Conservation (phyloP, 2,329 filamentous ascomycete genomes). For the Penicillium brasilianum region DNA sequence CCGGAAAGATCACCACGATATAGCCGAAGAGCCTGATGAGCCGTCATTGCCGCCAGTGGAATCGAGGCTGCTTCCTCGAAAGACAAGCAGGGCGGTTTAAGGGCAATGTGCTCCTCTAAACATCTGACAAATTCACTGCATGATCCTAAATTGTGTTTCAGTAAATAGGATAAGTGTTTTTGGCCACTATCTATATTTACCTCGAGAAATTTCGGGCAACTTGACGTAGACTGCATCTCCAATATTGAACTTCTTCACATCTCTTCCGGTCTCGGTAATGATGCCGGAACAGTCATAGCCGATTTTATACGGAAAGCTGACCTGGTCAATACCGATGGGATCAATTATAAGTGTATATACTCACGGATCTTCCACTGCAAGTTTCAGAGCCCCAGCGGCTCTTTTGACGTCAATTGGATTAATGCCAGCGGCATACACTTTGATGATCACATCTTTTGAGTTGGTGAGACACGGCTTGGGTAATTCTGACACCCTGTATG, state of each 20-base stretch:
- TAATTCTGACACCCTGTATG: conserved; percentile 29
- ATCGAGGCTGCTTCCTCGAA: conserved; percentile 51
- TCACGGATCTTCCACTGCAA: conserved; percentile 36
- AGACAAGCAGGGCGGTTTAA: conserved; percentile 47
- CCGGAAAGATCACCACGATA: conserved; percentile 53
- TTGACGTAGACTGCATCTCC: conserved; percentile 47
- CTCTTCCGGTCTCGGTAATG: conserved; percentile 42
- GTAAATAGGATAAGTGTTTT: background rate
- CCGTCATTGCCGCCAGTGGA: conserved; percentile 47
- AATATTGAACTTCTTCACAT: conserved; percentile 42
- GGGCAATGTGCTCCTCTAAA: conserved; percentile 39
- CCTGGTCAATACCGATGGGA: background rate
- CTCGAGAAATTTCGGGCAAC: conserved; percentile 35
- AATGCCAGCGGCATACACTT: conserved; percentile 49
- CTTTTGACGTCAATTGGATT: conserved; percentile 54
- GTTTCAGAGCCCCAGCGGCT: conserved; percentile 42
- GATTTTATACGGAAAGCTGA: conserved; percentile 48
- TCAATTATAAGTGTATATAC: conserved; percentile 3
- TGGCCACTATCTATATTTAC: background rate
- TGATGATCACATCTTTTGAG: conserved; percentile 29
- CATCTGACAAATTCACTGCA: conserved; percentile 45
- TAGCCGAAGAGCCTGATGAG: conserved; percentile 48
- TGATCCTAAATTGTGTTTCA: conserved; percentile 21
- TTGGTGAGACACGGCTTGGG: conserved; percentile 22
- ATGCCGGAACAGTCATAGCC: conserved; percentile 50